Base-by-base conservation (phyloP, 2,329 filamentous ascomycete species). In the Aspergillus neoniger region DNA sequence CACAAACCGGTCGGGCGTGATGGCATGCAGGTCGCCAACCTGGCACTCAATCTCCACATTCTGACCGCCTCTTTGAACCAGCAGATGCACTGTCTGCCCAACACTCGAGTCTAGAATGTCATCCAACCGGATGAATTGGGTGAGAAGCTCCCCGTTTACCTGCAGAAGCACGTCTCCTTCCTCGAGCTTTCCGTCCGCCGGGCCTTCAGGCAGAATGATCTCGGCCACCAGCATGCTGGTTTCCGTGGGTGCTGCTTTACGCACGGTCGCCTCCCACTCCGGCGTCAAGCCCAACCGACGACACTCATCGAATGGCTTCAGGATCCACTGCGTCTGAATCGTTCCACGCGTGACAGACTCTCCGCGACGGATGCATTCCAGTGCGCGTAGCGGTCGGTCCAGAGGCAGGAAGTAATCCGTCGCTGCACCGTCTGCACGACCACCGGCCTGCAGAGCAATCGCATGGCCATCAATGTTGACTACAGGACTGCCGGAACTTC, bases 231-330 rank as follows among this genome's bases (percentile, higher is more conserved):
- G 85, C 91, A 99, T 93, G 72, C 95, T 96, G 23, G 92, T 98
- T 79, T 97, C 95, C 69, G 91, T 90, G 0, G 96, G 95, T 67
- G 96, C 96, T 25, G 86, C 83, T 67, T 90, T 87, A 36, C 95
- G 88, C 64, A 96, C 87, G 59, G 89, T 88, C 39, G 91, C 89
- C 80, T 99, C 95, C 88, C 92, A 96, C 55, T 92, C 85, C 0
- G 92, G 84, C 2, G 86, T 91, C 62, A 99, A 82, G 7, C 95
- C 95, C 10, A 99, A 82, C 61, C 95, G 86, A 57, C 94, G 88
- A 76, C 95, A 98, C 76, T 99, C 96, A 69, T 99, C 96, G 69
- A 99, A 99, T 0, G 95, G 92, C 77, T 98, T 98, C 63, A 99
- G 85, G 56, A 98, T 85, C 85, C 96, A 99, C 75, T 99, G 95